These are phyloP conservation scores for Annona cherimola DNA, from an alignment of 164 flowering plant genomes.

Conservation along the genomic window DNA sequence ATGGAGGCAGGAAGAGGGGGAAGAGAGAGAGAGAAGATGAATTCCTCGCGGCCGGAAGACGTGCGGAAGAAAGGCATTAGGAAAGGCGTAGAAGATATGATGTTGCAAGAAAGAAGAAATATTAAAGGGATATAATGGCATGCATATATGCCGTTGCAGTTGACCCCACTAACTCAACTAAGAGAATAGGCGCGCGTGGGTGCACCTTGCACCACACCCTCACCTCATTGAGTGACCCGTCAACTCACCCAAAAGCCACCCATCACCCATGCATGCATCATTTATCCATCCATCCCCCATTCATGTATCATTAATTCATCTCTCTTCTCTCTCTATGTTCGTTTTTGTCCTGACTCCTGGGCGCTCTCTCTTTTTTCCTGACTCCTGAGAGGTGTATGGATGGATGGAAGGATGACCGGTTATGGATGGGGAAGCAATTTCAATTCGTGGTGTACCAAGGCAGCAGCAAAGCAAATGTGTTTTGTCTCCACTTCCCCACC, in stretches of 20 bases:
- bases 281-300: too few relatives aligned
- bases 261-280: background rate
- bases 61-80: background rate
- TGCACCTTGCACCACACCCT: conserved; percentile 20
- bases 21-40: background rate
- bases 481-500: conserved; percentile 10
- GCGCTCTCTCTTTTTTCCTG: too few relatives aligned
- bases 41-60: too few relatives aligned
- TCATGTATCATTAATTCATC: background rate
- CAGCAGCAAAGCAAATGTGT: conserved; percentile 1
- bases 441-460: conserved; percentile 3
- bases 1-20: background rate
- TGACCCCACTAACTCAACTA: conserved; percentile 5
- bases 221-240: conserved; percentile 22
- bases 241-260: conserved; percentile 21
- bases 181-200: conserved; percentile 17
- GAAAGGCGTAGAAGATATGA: background rate
- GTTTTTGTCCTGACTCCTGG: too few relatives aligned
- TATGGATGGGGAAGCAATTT: background rate
- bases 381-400: too few relatives aligned
- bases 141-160: background rate
- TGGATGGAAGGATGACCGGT: too few relatives aligned
- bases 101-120: background rate
- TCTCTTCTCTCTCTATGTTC: background rate
- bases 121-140: background rate